A percentile compares a stretch with the other conserved stretches of the same genome.
Conservation (phyloP, 202 grass and related monocot genomes). For the Setaria viridis region DNA sequence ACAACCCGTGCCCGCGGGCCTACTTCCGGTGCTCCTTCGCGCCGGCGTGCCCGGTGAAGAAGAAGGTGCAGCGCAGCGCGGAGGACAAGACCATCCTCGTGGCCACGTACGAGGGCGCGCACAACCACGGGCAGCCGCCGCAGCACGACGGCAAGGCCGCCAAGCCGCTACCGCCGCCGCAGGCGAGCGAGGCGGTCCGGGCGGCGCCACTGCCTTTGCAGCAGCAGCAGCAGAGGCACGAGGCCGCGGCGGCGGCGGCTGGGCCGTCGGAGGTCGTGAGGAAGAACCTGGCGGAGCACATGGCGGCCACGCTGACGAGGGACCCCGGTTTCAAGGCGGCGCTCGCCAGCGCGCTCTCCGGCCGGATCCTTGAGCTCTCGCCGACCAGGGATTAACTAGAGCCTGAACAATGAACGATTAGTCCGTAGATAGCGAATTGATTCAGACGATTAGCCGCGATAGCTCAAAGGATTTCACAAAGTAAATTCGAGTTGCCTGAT, state of each 20-base stretch:
- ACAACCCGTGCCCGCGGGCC: slow-evolving; percentile 90
- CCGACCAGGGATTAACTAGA: slow-evolving; percentile 45
- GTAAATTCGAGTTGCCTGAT: slow-evolving; percentile 29
- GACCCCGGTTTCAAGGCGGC: slow-evolving; percentile 83
- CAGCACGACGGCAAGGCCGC: slow-evolving; percentile 45
- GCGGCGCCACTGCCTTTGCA: background rate
- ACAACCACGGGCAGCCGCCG: slow-evolving; percentile 65
- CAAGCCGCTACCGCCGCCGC: background rate
- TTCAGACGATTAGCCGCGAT: background rate
- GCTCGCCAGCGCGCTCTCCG: slow-evolving; percentile 74
- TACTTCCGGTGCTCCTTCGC: slow-evolving; percentile 92
- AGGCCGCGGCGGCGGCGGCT: background rate
- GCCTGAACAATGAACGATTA: background rate
- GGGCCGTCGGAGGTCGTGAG: slow-evolving; percentile 42
- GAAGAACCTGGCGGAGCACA: slow-evolving; percentile 73
- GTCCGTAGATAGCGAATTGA: slow-evolving; percentile 15
- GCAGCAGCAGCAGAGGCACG: background rate
- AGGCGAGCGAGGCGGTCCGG: background rate
- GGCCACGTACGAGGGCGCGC: slow-evolving; percentile 90
- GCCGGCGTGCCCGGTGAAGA: slow-evolving; percentile 80
- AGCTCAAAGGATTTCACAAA: background rate
- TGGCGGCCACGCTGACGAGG: slow-evolving; percentile 74
- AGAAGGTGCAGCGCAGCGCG: slow-evolving; percentile 95
- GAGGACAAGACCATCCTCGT: slow-evolving; percentile 69
- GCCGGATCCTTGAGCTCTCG: slow-evolving; percentile 61